Base-by-base conservation (phyloP, 257 asterid genomes). In the Solanum dulcamara region DNA sequence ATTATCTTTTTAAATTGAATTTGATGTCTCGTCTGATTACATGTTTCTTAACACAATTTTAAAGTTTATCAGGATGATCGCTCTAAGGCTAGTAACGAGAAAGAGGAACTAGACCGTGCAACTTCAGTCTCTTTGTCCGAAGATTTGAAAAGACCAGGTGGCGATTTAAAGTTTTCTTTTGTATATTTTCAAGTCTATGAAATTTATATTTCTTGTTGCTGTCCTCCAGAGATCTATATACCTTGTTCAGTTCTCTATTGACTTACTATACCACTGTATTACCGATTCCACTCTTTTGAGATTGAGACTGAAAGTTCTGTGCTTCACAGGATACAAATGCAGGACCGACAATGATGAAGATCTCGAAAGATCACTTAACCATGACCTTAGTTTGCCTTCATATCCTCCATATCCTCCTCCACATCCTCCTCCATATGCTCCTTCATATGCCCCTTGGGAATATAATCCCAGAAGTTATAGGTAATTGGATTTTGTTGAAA, bases 71-170 rank as follows among this genome's bases (percentile, higher is more conserved):
- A 96, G 99, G 99, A 92, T 90, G 99, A 92, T 83, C 92, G 90
- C 22, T 44, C 97, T 72, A 90, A 94, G 75, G 85, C 90, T 68
- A 88, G 81, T 62, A 92, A 89, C 88, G 98, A 95, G 62, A 91
- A 91, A 79, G 97, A 94, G 88, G 99, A 97, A 87, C 81, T 97
- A 68, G 98, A 97, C 79, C 94, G 94, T 67, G 99, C 99, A 60
- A 92, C 92, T 87, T 96, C 97, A 33, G 96, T 91, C 53, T 94
- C 99, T 85, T 84, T 93, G 85, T 90, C 94, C 35, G 99, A 95
- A 86, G 96, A 91, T 90, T 87, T 91, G 75, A 93, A 89, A 88
- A 89, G 91, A 85, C 94, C 98, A 83, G 90, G 84, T 70, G 98
- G 95, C 94, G 85, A 53, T 71, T 59, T 30, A 20, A 75, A 77